phyloP scores from a whole-genome alignment of 2,329 filamentous ascomycete genomes.

The Aspergillus glaucus region DNA sequence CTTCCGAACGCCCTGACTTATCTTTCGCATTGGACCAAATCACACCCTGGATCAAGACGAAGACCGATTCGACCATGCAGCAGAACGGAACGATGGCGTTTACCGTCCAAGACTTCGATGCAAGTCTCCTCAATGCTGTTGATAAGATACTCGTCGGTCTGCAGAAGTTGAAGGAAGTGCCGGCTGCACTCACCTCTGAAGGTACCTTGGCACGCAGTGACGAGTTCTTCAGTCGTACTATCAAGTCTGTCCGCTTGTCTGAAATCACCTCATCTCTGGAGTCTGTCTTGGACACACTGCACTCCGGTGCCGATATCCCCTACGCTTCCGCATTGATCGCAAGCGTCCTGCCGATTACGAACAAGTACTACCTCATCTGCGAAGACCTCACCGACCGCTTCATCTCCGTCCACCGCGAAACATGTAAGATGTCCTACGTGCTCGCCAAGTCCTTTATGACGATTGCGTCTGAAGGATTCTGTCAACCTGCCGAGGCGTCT shows the following conservation, averaged over 20 bases:
- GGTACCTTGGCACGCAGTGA: conserved; percentile 58
- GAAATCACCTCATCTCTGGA: conserved; percentile 48
- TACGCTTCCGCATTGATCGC: conserved; percentile 54
- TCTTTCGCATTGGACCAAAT: conserved; percentile 62
- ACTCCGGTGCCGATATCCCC: conserved; percentile 36
- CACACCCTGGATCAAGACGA: conserved; percentile 53
- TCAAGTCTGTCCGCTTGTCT: conserved; percentile 54
- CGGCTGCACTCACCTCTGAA: conserved; percentile 54
- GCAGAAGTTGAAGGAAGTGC: conserved; percentile 57
- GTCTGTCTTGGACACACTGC: conserved; percentile 41
- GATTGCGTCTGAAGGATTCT: conserved; percentile 81
- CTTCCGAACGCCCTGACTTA: conserved; percentile 51
- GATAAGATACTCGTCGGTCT: conserved; percentile 74
- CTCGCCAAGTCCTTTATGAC: conserved; percentile 72
- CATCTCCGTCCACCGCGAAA: conserved; percentile 60
- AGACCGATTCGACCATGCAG: conserved; percentile 12
- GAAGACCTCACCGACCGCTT: conserved; percentile 54
- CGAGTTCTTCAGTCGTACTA: conserved; percentile 46
- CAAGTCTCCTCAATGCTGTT: conserved; percentile 56
- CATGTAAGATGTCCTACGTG: conserved; percentile 67
- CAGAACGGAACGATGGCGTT: conserved; percentile 12
- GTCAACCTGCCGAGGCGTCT: conserved; percentile 76
- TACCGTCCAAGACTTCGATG: conserved; percentile 46
- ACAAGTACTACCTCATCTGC: conserved; percentile 63
- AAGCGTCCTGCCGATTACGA: conserved; percentile 62